phyloP scores from a whole-genome alignment of 2,329 filamentous ascomycete genomes.

The Aureobasidium vineae region DNA sequence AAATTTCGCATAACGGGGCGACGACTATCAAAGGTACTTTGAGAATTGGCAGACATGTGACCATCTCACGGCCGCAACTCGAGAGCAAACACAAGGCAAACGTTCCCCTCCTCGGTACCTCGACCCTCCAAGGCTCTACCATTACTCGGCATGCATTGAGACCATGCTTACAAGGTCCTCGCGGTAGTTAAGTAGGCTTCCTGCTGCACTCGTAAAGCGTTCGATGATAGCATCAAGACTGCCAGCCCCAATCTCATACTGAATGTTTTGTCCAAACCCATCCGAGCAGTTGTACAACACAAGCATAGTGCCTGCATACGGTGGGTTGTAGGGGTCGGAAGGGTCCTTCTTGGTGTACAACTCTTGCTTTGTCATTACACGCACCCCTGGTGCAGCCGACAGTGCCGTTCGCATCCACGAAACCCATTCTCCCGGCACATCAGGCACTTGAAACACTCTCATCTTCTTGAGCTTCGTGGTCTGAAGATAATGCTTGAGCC shows the following conservation, averaged over 20 bases:
- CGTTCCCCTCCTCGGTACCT: constrained; percentile 4
- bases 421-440: neutral
- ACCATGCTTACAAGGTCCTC: constrained; percentile 16
- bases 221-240: constrained; percentile 20
- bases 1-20: constrained; percentile 24
- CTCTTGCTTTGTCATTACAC: neutral
- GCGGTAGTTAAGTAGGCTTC: constrained; percentile 15
- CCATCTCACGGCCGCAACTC: constrained; percentile 20
- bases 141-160: neutral
- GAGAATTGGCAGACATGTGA: constrained; percentile 19
- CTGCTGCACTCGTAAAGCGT: constrained; percentile 18
- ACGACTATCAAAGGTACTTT: constrained; percentile 19
- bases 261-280: constrained; percentile 22
- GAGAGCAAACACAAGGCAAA: constrained; percentile 8
- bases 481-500: constrained; percentile 11
- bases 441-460: neutral
- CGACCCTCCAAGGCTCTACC: neutral
- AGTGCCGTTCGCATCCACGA: neutral
- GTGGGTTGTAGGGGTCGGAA: neutral
- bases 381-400: neutral
- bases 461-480: constrained; percentile 1
- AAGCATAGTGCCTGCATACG: constrained; percentile 6
- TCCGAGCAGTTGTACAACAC: constrained; percentile 23
- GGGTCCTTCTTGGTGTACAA: constrained; percentile 8
- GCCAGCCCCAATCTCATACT: neutral